Conservation (phyloP, 306 rosid genomes). For the Cucurbita pepo region DNA sequence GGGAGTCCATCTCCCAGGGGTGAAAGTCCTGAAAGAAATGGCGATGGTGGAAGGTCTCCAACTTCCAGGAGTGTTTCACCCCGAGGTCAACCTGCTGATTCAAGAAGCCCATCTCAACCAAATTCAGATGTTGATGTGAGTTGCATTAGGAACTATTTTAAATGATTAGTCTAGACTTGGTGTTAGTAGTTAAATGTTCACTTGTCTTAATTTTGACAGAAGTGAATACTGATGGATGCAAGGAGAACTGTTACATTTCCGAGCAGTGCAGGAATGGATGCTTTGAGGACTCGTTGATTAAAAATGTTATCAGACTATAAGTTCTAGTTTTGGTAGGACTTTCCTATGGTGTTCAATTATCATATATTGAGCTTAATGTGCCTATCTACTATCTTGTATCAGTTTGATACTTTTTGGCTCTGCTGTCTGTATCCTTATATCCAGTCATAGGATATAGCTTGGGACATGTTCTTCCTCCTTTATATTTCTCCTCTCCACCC, state of each 20-base stretch:
- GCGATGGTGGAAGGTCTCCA: constrained; percentile 32
- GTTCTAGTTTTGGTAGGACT: constrained; percentile 49
- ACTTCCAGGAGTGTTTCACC: constrained; percentile 55
- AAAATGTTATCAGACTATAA: constrained; percentile 30
- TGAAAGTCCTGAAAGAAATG: constrained; percentile 34
- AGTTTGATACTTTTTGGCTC: constrained; percentile 17
- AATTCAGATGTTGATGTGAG: constrained; percentile 57
- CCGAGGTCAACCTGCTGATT: constrained; percentile 23
- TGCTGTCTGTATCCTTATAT: constrained; percentile 17
- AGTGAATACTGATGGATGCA: neutral
- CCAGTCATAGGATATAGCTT: constrained; percentile 1
- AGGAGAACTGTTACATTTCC: constrained; percentile 7
- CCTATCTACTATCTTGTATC: constrained; percentile 4
- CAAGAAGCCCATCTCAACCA: constrained; percentile 43
- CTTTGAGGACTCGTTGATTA: constrained; percentile 21
- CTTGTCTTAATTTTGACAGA: neutral
- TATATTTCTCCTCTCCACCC: neutral
- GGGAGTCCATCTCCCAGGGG: constrained; percentile 39
- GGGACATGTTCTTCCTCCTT: neutral
- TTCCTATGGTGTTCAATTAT: constrained; percentile 25
- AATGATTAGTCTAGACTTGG: neutral
- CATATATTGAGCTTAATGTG: constrained; percentile 19
- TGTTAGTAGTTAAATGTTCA: neutral
- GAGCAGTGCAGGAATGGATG: constrained; percentile 23
- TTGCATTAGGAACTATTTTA: neutral